These are phyloP conservation scores for Porphyrellus sp. DNA, from an alignment of 1,284 basidiomycete species.

Conservation along the genomic window DNA sequence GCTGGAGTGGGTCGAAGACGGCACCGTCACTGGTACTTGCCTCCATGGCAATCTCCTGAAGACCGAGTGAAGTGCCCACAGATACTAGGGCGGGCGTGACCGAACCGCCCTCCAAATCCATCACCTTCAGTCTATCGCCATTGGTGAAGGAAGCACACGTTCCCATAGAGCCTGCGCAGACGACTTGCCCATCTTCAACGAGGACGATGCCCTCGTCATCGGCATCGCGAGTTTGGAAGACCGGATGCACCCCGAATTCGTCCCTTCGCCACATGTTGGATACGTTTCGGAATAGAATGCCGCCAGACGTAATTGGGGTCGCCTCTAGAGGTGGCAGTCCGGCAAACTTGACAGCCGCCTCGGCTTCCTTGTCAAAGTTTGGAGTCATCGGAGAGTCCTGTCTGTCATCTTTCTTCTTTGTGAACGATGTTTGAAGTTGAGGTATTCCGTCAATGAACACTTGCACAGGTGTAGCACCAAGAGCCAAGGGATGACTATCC, in stretches of 20 bases:
- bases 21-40: conserved; percentile 63
- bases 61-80: conserved; percentile 56
- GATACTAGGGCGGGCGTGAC: conserved; percentile 56
- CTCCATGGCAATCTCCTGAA: conserved; percentile 62
- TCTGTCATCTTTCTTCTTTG: conserved; percentile 46
- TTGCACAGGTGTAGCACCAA: conserved; percentile 69
- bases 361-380: conserved; percentile 59
- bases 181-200: conserved; percentile 33
- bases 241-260: conserved; percentile 21
- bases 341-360: conserved; percentile 51
- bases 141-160: conserved; percentile 18
- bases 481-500: conserved; percentile 80
- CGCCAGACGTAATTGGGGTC: conserved; percentile 21
- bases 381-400: conserved; percentile 57
- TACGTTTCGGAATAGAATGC: conserved; percentile 47
- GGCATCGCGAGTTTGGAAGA: conserved; percentile 12
- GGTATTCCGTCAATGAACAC: conserved; percentile 69
- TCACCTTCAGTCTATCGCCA: conserved; percentile 12
- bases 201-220: conserved; percentile 31
- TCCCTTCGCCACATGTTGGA: conserved; percentile 24
- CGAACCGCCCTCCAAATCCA: conserved; percentile 43
- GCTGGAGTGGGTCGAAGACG: conserved; percentile 50
- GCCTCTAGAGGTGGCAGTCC: conserved; percentile 62
- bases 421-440: conserved; percentile 46
- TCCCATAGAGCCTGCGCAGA: conserved; percentile 29